A percentile compares a stretch with the other conserved stretches of the same genome.
Conservation (phyloP, 2,329 filamentous ascomycete species). For the Phyllosticta citriasiana region DNA sequence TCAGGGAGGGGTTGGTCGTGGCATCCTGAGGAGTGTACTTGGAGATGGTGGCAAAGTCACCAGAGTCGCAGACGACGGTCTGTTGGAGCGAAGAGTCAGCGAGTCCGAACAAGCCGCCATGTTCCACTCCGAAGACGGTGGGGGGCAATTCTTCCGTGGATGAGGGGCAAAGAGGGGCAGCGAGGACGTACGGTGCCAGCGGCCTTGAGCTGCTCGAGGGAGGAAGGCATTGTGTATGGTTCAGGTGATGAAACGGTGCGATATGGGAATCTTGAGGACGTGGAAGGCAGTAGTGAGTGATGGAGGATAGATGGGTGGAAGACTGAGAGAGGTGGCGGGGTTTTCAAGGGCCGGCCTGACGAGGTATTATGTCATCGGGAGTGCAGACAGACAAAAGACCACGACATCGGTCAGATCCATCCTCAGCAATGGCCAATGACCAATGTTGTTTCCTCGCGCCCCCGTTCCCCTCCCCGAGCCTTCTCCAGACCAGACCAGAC, state of each 20-base stretch:
- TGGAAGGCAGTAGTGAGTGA: neutral
- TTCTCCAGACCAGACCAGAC: neutral
- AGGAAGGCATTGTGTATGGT: constrained; percentile 58
- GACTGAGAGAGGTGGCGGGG: constrained; percentile 6
- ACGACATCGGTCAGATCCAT: neutral
- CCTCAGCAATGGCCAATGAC: neutral
- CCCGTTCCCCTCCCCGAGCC: neutral
- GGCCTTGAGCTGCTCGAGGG: constrained; percentile 95
- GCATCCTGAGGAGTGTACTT: constrained; percentile 99
- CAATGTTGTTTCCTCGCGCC: neutral
- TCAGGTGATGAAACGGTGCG: neutral
- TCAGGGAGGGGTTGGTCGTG: constrained; percentile 98
- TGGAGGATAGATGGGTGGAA: neutral
- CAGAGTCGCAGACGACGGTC: constrained; percentile 96
- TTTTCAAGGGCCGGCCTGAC: constrained; percentile 4
- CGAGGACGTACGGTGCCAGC: constrained; percentile 74
- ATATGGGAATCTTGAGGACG: neutral
- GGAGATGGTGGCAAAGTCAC: constrained; percentile 75
- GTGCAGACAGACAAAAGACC: constrained; percentile 4
- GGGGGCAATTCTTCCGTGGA: constrained; percentile 4
- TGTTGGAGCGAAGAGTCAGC: constrained; percentile 29
- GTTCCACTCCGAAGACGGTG: constrained; percentile 5
- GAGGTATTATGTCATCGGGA: constrained; percentile 5
- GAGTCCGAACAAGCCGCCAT: constrained; percentile 1
- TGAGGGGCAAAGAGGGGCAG: constrained; percentile 16